Base-by-base conservation (phyloP, 2,329 filamentous ascomycete species). In the Pochonia chlamydosporia region DNA sequence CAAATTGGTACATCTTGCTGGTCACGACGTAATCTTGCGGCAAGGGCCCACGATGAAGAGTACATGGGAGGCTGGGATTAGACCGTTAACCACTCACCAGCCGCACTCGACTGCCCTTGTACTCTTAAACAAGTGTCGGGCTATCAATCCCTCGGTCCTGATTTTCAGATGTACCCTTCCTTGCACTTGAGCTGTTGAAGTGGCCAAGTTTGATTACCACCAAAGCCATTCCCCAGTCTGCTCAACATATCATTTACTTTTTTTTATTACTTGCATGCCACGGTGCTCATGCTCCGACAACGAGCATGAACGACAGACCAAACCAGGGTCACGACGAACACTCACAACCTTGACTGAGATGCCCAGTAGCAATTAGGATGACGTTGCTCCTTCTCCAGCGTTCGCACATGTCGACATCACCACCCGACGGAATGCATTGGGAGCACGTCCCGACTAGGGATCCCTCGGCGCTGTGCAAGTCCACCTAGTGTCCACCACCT, bases 391-490 rank as follows among this genome's bases (percentile, higher is more conserved):
- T n/a, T n/a, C n/a, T n/a, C n/a, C n/a, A n/a, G n/a, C n/a, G n/a
- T n/a, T n/a, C n/a, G n/a, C n/a, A n/a, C n/a, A n/a, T n/a, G n/a
- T 14, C 21, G 26, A 31, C 30, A 35, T 44, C 30, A 36, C 42
- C 42, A 44, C 42, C 36, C 30, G 13, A 35, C n/a, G 33, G 24
- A 39, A 39, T 44, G 33, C 28, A n/a, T 35, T 44, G 33, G 33
- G 9, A 18, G 21, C 33, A 20, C 33, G 33, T 20, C 33, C n/a
- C n/a, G n/a, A n/a, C n/a, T n/a, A n/a, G n/a, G n/a, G 16, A n/a
- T 33, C 30, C 30, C 5, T 13, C 26, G 13, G 26, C 7, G 30
- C 30, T 5, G 33, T 20, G n/a, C 33, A 10, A 10, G 33, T 18
- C 33, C 30, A 33, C 11, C 30, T 5, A 13, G 9, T 14, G 18